A percentile compares a stretch with the other conserved stretches of the same genome.
These are phyloP conservation scores for Eucalyptus sideroxylon DNA, from an alignment of 345 rosid genomes.

Conservation along the genomic window DNA sequence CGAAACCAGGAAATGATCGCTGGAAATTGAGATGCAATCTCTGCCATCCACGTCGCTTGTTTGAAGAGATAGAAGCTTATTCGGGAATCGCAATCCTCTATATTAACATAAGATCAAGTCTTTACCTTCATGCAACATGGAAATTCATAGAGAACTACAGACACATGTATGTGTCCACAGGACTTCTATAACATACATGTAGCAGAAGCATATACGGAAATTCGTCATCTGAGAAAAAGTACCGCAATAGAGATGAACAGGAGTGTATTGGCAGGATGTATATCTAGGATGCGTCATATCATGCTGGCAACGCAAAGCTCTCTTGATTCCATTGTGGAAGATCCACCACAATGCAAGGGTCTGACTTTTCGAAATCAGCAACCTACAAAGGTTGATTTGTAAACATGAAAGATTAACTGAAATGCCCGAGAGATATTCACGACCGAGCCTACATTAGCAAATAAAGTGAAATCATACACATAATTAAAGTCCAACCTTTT, in stretches of 20 bases:
- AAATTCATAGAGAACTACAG: not conserved
- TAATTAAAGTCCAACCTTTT: constrained; percentile 26
- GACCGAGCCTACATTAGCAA: not conserved
- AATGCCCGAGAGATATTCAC: not conserved
- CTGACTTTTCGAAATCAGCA: constrained; percentile 80
- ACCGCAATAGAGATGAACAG: not conserved
- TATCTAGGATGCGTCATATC: not conserved
- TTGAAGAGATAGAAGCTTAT: not conserved
- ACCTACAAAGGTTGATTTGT: constrained; percentile 32
- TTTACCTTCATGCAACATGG: not conserved
- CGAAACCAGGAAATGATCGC: not conserved
- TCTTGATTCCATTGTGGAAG: constrained; percentile 61
- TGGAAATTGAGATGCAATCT: not conserved
- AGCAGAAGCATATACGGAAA: not conserved
- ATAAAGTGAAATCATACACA: not conserved
- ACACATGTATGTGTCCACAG: not conserved
- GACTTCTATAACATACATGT: not conserved
- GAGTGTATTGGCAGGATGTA: not conserved
- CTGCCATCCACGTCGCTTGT: not conserved
- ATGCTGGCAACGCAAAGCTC: constrained; percentile 82
- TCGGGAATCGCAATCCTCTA: not conserved
- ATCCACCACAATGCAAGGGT: constrained; percentile 80
- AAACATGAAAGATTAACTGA: not conserved
- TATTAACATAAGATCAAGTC: not conserved
- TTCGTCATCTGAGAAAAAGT: not conserved